Evolutionary conservation across 2,329 filamentous ascomycete species (phyloP), one percentile per base, ranked within the genome.

Genomic region (Ophiostoma australiae): DNA sequence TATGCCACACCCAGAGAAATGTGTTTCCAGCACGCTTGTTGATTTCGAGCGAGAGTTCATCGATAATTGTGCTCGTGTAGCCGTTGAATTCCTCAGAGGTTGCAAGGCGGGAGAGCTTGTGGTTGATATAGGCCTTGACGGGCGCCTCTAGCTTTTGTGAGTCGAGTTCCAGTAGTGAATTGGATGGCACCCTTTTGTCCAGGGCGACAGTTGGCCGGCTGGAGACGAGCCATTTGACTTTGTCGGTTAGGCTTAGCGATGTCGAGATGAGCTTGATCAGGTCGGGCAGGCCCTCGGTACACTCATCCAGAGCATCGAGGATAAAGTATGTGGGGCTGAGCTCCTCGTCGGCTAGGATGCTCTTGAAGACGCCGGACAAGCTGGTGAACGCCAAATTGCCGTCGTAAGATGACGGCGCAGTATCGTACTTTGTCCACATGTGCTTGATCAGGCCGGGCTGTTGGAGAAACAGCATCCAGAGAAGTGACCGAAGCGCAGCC

Each of bases 1-100:
- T 17, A 39, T 35, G 33, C 61, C 61, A 65, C 61, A 65, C 61
- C 61, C 61, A 65, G 8, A 65, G 61, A 39, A 65, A 65, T 8
- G 61, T 65, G 61, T n/a, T 23, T 37, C 17, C 31, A 11, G 61
- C 61, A n/a, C 61, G 61, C 4, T 8, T 17, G 33, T 65, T 65
- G 33, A 65, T 65, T n/a, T 65, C 61, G 52, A 4, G 4, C 7
- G 52, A 27, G 52, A 58, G 8, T 1, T 58, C 23, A 1, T 11
- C n/a, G 11, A 13, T 58, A 4, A 58, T 5, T 2, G 27, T 8
- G n/a, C 8, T 8, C 5, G 52, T 58, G 23, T 58, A 58, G 11
- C 52, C 52, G 10, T 8, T 31, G n/a, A 58, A 58, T 1, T 4
- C 4, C 7, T 58, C 7, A 17, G 10, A 11, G 1, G 3, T 27